Evolutionary conservation across 768 basidiomycete species (phyloP).

Genomic region (Lactarius sanguifluus): DNA sequence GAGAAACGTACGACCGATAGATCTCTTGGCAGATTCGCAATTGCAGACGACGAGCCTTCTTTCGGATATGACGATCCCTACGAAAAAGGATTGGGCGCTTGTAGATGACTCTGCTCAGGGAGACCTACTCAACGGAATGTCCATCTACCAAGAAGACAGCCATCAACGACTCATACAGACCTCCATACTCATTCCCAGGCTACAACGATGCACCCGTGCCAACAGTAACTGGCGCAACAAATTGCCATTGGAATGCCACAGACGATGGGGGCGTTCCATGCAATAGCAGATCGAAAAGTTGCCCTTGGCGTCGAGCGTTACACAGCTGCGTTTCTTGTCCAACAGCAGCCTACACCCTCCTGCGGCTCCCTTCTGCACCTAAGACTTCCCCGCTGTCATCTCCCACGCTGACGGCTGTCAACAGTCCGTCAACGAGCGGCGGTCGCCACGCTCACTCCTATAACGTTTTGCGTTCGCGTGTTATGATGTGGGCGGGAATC

Average conservation of each 20-base stretch:
- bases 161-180: constrained; percentile 25
- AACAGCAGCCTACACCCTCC: constrained; percentile 56
- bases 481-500: no score
- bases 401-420: constrained; percentile 24
- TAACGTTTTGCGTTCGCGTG: no score
- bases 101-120: constrained; percentile 53
- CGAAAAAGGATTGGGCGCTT: constrained; percentile 61
- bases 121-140: constrained; percentile 42
- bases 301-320: constrained; percentile 48
- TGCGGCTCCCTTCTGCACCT: constrained; percentile 37
- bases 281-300: constrained; percentile 62
- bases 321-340: constrained; percentile 63
- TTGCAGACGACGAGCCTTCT: constrained; percentile 55
- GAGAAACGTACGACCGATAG: constrained; percentile 38
- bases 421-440: neutral
- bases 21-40: constrained; percentile 44
- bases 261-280: constrained; percentile 50
- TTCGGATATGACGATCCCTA: constrained; percentile 59
- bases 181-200: constrained; percentile 27
- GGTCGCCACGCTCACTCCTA: no score
- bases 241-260: constrained; percentile 23
- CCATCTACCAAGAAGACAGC: constrained; percentile 27
- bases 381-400: constrained; percentile 29
- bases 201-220: constrained; percentile 22
- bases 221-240: constrained; percentile 24